A percentile compares a stretch with the other conserved stretches of the same genome.
phyloP scores from a whole-genome alignment of 169 alveolate species.

The Plasmodium adleri region DNA sequence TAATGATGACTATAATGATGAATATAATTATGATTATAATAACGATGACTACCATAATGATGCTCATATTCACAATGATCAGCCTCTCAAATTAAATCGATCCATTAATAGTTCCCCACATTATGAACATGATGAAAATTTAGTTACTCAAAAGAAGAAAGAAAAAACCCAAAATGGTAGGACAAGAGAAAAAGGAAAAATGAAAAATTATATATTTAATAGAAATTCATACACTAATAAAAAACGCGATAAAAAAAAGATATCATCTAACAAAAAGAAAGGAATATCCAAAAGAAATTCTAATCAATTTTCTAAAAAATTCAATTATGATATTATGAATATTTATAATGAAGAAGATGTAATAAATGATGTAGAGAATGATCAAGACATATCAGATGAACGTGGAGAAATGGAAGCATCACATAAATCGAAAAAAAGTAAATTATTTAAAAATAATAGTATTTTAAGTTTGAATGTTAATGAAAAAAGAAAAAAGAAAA shows the following conservation, averaged over 20 bases:
- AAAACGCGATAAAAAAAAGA: constrained; percentile 7
- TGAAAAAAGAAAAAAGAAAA: constrained; percentile 14
- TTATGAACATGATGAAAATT: constrained; percentile 20
- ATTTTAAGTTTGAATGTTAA: constrained; percentile 13
- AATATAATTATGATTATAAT: neutral
- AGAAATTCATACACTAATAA: constrained; percentile 20
- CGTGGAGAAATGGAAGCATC: neutral
- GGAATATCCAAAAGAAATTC: too few species aligned
- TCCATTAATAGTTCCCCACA: constrained; percentile 29
- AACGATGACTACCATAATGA: constrained; percentile 1
- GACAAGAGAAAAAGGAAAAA: neutral
- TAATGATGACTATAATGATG: constrained; percentile 25
- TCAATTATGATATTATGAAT: constrained; percentile 22
- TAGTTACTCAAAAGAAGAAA: neutral
- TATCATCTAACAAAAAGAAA: constrained; percentile 2
- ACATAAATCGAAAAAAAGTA: neutral
- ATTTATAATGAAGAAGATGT: constrained; percentile 45
- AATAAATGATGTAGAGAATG: constrained; percentile 38
- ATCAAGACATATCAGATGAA: constrained; percentile 18
- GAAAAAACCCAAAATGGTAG: constrained; percentile 9
- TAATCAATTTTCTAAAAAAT: too few species aligned
- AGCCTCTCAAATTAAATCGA: too few species aligned
- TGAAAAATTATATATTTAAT: too few species aligned
- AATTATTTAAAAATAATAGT: constrained; percentile 5
- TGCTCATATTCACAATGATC: neutral